Conservation (phyloP, 805 yeast genomes). For the Ogataea haglerorum region DNA sequence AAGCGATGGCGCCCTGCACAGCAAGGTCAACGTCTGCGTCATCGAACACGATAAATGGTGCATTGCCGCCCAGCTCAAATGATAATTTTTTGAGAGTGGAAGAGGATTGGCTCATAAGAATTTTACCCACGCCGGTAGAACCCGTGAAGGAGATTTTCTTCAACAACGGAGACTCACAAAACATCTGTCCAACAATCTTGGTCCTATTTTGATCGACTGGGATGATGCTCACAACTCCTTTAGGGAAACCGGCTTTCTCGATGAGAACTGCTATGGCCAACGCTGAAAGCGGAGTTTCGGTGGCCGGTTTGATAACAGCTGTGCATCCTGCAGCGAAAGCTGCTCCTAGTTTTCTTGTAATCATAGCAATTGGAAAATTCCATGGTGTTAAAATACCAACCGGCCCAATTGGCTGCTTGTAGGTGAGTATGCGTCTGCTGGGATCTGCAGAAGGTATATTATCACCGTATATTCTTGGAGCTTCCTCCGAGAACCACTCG, state of each 20-base stretch:
- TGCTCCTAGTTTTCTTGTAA: constrained; percentile 69
- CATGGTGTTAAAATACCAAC: constrained; percentile 80
- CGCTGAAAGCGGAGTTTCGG: constrained; percentile 72
- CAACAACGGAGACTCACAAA: constrained; percentile 54
- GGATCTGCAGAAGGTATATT: constrained; percentile 53
- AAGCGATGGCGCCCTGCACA: constrained; percentile 58
- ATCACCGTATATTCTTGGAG: constrained; percentile 69
- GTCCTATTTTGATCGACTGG: constrained; percentile 44
- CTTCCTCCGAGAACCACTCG: constrained; percentile 88
- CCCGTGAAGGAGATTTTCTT: constrained; percentile 77
- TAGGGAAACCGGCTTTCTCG: constrained; percentile 67
- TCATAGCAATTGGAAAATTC: constrained; percentile 83
- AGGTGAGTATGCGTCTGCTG: constrained; percentile 48
- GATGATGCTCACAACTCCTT: constrained; percentile 64
- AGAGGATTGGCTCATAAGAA: constrained; percentile 58
- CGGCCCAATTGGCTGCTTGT: constrained; percentile 77
- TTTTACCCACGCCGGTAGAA: constrained; percentile 68
- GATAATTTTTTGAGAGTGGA: constrained; percentile 66
- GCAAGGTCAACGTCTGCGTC: constrained; percentile 70
- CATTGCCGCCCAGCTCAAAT: constrained; percentile 78
- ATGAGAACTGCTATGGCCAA: constrained; percentile 61
- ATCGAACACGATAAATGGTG: constrained; percentile 72
- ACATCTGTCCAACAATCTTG: constrained; percentile 49
- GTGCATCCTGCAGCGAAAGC: constrained; percentile 81
- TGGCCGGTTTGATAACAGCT: constrained; percentile 71